Evolutionary conservation across 768 basidiomycete genomes (phyloP), one percentile per base, ranked within the genome.

Genomic region (Agrocybe pediades): DNA sequence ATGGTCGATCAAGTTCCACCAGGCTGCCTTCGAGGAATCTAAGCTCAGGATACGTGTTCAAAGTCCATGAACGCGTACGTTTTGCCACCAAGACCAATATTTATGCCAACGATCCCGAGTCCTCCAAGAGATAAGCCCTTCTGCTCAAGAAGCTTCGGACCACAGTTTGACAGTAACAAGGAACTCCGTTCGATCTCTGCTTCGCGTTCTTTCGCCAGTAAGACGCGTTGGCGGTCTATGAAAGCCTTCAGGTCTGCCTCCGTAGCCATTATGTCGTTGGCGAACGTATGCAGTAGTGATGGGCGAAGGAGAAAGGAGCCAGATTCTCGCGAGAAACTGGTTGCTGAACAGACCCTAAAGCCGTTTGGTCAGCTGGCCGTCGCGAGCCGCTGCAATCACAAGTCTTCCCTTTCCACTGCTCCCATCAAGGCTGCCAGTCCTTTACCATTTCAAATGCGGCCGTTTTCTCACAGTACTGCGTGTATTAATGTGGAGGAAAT

Each of bases 81-180:
- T 75, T 95, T 95, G 23, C 95, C 95, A 23, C 94, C 95, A 3
- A 98, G 79, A 2, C 95, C 96, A 16, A 97, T 80, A 46, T 81
- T 85, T n/a, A 94, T 77, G 21, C 80, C 77, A 1, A 82, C 77
- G 1, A 92, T 72, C 1, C 90, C 85, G 4, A 98, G 75, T 41
- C 87, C 87, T 24, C 81, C 81, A 1, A 97, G 68, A 0, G 92
- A 87, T 9, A 98, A 75, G 2, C 95, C 95, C 53, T 88, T 87
- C 59, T 90, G 86, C 67, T 96, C 93, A n/a, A 98, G 78, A 8
- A 95, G 74, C 58, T 86, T 90, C 0, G 88, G 87, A 1, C 87
- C 82, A 63, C 92, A 94, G 52, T 92, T 91, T 8, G 90, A 86
- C 17, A 95, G 76, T 27, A 96, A 72, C 42, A 97, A 74, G 7